Conservation (phyloP, 2,329 filamentous ascomycete species). For the Nectriaceae sp. region DNA sequence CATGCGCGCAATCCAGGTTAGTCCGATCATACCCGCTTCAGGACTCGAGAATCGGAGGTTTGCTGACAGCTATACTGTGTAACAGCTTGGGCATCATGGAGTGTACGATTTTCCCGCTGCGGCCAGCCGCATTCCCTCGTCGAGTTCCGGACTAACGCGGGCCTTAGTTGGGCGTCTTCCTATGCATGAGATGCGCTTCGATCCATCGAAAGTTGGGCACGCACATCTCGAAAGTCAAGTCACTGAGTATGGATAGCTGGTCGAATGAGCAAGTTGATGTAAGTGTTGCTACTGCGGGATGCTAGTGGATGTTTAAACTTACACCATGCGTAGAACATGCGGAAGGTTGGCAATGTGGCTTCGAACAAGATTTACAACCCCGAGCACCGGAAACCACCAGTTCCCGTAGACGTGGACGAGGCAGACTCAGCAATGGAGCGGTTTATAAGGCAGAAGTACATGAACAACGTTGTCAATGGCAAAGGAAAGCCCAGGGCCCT, state of each 20-base stretch:
- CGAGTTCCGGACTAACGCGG: slow-evolving; percentile 19
- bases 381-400: slow-evolving; percentile 75
- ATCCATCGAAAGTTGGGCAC: slow-evolving; percentile 96
- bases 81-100: slow-evolving; percentile 94
- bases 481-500: slow-evolving; percentile 36
- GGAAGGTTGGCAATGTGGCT: slow-evolving; percentile 79
- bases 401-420: slow-evolving; percentile 90
- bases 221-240: slow-evolving; percentile 98
- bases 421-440: slow-evolving; percentile 92
- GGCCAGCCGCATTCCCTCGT: slow-evolving; percentile 5
- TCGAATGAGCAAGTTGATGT: slow-evolving; percentile 95
- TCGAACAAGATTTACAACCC: slow-evolving; percentile 93
- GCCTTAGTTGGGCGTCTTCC: slow-evolving; percentile 81
- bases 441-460: slow-evolving; percentile 94
- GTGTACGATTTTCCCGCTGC: slow-evolving; percentile 57
- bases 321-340: slow-evolving; percentile 75
- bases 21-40: slow-evolving; percentile 32
- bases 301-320: slow-evolving; percentile 10
- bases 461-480: slow-evolving; percentile 52
- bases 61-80: slow-evolving; percentile 29
- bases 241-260: slow-evolving; percentile 98
- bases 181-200: slow-evolving; percentile 96
- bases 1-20: slow-evolving; percentile 86
- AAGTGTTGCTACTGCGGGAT: slow-evolving; percentile 35
- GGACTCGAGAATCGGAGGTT: slow-evolving; percentile 5